Evolutionary conservation across 2,329 filamentous ascomycete species (phyloP).

Genomic region (Epichloe brachyelytri): DNA sequence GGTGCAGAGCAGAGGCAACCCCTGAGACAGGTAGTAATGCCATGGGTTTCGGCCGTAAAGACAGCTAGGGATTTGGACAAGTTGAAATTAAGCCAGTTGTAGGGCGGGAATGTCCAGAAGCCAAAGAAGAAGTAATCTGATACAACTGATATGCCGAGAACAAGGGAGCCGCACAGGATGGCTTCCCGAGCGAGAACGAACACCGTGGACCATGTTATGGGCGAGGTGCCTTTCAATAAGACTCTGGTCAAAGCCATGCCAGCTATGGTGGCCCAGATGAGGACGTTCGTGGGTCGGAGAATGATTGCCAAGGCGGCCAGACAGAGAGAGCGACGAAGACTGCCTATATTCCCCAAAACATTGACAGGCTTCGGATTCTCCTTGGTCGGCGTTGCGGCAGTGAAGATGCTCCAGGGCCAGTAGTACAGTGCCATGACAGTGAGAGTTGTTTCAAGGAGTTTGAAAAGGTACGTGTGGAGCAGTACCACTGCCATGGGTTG

Average conservation of each 20-base stretch:
- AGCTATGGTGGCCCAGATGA: constrained; percentile 68
- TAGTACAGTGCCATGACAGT: constrained; percentile 66
- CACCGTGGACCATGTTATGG: constrained; percentile 30
- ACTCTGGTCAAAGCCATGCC: constrained; percentile 29
- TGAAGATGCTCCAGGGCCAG: constrained; percentile 74
- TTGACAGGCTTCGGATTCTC: constrained; percentile 22
- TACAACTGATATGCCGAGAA: constrained; percentile 49
- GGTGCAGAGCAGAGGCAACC: constrained; percentile 73
- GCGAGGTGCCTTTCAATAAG: constrained; percentile 23
- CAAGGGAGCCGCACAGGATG: constrained; percentile 46
- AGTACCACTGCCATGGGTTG: constrained; percentile 85
- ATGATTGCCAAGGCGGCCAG: constrained; percentile 74
- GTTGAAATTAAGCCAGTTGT: constrained; percentile 85
- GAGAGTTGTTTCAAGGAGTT: constrained; percentile 83
- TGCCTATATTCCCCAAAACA: constrained; percentile 14
- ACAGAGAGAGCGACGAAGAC: constrained; percentile 46
- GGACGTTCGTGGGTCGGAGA: constrained; percentile 74
- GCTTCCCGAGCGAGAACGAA: constrained; percentile 48
- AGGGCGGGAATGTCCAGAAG: constrained; percentile 75
- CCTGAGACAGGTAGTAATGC: constrained; percentile 90
- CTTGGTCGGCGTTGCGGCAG: constrained; percentile 25
- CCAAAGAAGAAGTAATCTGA: constrained; percentile 73
- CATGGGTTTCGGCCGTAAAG: constrained; percentile 80
- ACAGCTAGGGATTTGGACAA: constrained; percentile 74
- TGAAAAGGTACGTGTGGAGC: constrained; percentile 82